Evolutionary conservation across 2,329 filamentous ascomycete species (phyloP).

Genomic region (Exophiala sp.): DNA sequence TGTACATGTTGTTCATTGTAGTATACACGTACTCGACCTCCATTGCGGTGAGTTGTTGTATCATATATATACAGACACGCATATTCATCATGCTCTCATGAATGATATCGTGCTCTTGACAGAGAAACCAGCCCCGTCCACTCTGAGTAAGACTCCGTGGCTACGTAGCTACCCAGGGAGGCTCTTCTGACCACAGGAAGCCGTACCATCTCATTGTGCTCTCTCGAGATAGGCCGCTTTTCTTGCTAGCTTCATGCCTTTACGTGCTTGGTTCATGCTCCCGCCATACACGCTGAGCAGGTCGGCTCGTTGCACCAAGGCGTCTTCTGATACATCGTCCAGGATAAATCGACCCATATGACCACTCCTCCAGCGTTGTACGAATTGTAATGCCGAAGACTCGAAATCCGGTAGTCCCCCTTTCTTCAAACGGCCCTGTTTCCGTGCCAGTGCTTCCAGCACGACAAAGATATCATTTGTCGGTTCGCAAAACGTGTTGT

Average conservation of each 20-base stretch:
- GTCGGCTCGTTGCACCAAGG: conserved; percentile 48
- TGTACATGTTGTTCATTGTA: no score
- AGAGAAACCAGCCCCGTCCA: no score
- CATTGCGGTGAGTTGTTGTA: no score
- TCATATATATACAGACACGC: no score
- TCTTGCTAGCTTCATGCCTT: conserved; percentile 34
- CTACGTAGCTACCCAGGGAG: no score
- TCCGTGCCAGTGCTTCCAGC: conserved; percentile 65
- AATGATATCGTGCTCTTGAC: no score
- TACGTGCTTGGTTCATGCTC: conserved; percentile 45
- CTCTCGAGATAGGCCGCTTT: conserved; percentile 23
- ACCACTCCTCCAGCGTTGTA: conserved; percentile 78
- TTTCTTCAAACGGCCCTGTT: conserved; percentile 71
- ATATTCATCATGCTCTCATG: no score
- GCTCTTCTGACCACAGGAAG: no score
- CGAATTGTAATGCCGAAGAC: conserved; percentile 71
- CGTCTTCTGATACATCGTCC: conserved; percentile 66
- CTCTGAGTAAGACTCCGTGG: no score
- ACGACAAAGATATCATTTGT: conserved; percentile 82
- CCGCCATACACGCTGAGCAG: conserved; percentile 32
- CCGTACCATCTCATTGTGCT: neutral
- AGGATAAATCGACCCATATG: conserved; percentile 72
- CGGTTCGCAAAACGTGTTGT: conserved; percentile 62
- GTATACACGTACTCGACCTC: no score
- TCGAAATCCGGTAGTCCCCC: conserved; percentile 69